Evolutionary conservation across 108 stramenopile species (phyloP), one percentile per base, ranked within the genome.

Genomic region (Conticribra guillardii): DNA sequence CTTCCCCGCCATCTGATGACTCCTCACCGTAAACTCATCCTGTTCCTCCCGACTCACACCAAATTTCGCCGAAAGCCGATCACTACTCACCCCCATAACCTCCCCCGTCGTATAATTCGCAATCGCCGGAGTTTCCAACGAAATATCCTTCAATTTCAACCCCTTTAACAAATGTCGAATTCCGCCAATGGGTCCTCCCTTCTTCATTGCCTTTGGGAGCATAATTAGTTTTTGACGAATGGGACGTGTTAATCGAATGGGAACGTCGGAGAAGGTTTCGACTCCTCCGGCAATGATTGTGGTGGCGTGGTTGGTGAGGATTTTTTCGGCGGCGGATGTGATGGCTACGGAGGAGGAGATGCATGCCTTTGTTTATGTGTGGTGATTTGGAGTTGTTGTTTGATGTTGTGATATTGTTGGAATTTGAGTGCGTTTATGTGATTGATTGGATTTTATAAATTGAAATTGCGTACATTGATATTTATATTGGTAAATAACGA

Each of bases 91-190:
- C 3, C 98, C 99, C 99, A 99, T 99, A n/a, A 99, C 96, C 72
- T 99, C 99, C 15, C 98, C 99, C 2, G 98, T 98, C 4, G 97
- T 97, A 70, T 96, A 99, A 79, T 99, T 99, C 21, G 96, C 96
- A 81, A 99, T 99, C 22, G 98, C 97, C 0, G 99, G 99, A 0
- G 97, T 89, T 67, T 99, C 99, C 53, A 97, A 82, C 27, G 83
- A 80, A 15, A 99, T 64, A 77, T 97, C 98, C 57, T 89, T 92
- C 67, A 85, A 57, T 67, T 88, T 92, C 37, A 99, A 83, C 4
- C 97, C 97, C 81, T 96, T 96, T 22, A 97, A 63, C 56, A 98
- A 71, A 57, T 96, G 92, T 7, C 80, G 62, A 26, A 94, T 52
- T 1, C 78, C 92, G 8, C 89, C 91, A 46, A 89, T 16, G 19